Evolutionary conservation across 2,329 filamentous ascomycete species (phyloP).

Genomic region (Drechmeria coniospora): DNA sequence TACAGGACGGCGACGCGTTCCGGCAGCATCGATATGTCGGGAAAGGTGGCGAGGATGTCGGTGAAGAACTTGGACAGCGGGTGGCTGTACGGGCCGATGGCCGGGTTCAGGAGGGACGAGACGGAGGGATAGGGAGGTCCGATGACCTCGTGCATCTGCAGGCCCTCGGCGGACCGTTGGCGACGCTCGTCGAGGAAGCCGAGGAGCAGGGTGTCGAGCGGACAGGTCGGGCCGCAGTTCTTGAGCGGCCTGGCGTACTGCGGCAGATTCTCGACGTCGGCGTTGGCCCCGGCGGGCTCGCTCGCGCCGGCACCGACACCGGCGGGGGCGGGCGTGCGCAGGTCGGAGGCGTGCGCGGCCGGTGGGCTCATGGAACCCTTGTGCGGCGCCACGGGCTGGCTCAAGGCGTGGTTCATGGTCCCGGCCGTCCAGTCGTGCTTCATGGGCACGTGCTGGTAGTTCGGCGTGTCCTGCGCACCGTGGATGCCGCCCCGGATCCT

Average conservation of each 20-base stretch:
- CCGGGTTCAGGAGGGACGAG: conserved; percentile 60
- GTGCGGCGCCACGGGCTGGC: neutral
- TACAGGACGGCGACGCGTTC: conserved; percentile 74
- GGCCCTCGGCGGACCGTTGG: conserved; percentile 49
- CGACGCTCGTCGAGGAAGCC: conserved; percentile 60
- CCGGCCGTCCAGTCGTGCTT: conserved; percentile 31
- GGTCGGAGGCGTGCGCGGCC: too few species aligned
- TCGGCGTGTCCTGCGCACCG: conserved; percentile 28
- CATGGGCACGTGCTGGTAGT: conserved; percentile 31
- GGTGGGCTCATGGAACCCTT: neutral
- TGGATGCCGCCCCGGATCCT: conserved; percentile 35
- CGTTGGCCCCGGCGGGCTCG: conserved; percentile 3
- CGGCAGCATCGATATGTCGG: conserved; percentile 60
- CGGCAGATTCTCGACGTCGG: conserved; percentile 4
- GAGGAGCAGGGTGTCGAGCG: conserved; percentile 63
- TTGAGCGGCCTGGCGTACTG: conserved; percentile 25
- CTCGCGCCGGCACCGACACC: neutral
- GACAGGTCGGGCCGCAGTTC: conserved; percentile 55
- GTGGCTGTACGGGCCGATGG: conserved; percentile 46
- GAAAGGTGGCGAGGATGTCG: conserved; percentile 73
- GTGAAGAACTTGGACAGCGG: conserved; percentile 74
- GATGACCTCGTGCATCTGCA: conserved; percentile 47
- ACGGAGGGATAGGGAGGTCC: conserved; percentile 71
- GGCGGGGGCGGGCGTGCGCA: too few species aligned
- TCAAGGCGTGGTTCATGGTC: neutral